A percentile compares a stretch with the other conserved stretches of the same genome.
Evolutionary conservation across 1,139 yeast species (phyloP).

Genomic region (Yueomyces sp.): DNA sequence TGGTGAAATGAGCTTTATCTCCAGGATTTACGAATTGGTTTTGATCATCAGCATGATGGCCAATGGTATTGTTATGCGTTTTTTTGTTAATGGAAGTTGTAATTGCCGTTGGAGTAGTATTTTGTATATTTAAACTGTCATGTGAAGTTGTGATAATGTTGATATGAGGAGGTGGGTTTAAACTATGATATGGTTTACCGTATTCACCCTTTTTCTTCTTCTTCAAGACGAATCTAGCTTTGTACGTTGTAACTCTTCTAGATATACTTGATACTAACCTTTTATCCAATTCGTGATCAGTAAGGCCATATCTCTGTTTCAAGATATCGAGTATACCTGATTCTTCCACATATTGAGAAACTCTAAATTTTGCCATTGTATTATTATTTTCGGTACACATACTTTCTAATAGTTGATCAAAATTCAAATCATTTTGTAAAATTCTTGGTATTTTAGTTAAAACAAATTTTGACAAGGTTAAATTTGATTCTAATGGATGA

Average conservation of each 20-base stretch:
- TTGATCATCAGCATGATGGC: neutral
- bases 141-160: neutral
- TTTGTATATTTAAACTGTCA: neutral
- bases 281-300: conserved; percentile 20
- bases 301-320: conserved; percentile 20
- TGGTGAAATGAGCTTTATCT: neutral
- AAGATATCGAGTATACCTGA: conserved; percentile 22
- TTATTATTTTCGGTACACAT: conserved; percentile 20
- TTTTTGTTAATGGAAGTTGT: conserved; percentile 1
- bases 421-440: conserved; percentile 22
- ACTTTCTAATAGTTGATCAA: conserved; percentile 21
- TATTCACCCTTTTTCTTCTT: conserved; percentile 22
- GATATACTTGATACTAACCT: conserved; percentile 22
- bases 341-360: conserved; percentile 23
- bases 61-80: neutral
- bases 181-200: conserved; percentile 4
- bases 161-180: neutral
- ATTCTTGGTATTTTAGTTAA: conserved; percentile 23
- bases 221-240: conserved; percentile 23
- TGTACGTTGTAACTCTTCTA: conserved; percentile 24
- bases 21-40: neutral
- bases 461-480: conserved; percentile 20
- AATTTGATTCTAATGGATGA: conserved; percentile 22
- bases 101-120: conserved; percentile 3
- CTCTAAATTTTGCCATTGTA: conserved; percentile 23